Conservation (phyloP, 2,329 filamentous ascomycete species). For the Scedosporium apiospermum region DNA sequence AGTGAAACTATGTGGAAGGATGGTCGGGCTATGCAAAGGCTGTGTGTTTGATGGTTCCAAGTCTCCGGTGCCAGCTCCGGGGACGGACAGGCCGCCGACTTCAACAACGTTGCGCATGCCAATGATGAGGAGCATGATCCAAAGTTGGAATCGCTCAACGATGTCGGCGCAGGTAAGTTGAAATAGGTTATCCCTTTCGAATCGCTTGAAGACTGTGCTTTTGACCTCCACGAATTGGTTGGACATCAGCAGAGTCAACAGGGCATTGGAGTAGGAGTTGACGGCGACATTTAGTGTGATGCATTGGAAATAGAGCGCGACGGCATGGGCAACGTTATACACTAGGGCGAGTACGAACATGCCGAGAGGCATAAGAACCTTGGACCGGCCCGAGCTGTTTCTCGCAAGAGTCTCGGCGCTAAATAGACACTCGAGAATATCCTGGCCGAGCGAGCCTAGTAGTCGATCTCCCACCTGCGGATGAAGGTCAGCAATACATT, state of each 20-base stretch:
- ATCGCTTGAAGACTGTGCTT: constrained; percentile 95
- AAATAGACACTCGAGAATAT: constrained; percentile 92
- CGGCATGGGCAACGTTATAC: constrained; percentile 83
- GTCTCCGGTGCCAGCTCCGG: constrained; percentile 39
- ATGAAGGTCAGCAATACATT: not conserved
- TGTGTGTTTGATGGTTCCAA: constrained; percentile 29
- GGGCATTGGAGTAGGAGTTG: constrained; percentile 94
- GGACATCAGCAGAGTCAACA: constrained; percentile 84
- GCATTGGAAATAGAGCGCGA: constrained; percentile 90
- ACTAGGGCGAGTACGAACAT: constrained; percentile 81
- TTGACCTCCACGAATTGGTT: constrained; percentile 99
- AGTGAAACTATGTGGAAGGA: constrained; percentile 84
- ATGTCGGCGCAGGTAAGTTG: constrained; percentile 94
- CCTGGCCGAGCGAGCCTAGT: constrained; percentile 84
- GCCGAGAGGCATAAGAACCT: constrained; percentile 77
- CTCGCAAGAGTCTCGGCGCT: constrained; percentile 87
- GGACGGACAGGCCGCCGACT: constrained; percentile 70
- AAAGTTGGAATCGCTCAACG: constrained; percentile 93
- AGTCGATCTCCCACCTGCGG: constrained; percentile 69
- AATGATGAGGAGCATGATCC: constrained; percentile 95
- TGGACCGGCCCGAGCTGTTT: constrained; percentile 79
- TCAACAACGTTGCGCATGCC: constrained; percentile 94
- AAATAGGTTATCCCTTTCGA: constrained; percentile 96
- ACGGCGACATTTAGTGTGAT: constrained; percentile 97
- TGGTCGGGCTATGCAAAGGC: constrained; percentile 59